These are phyloP conservation scores for Collybia sordida DNA, from an alignment of 768 basidiomycete genomes.

Conservation along the genomic window DNA sequence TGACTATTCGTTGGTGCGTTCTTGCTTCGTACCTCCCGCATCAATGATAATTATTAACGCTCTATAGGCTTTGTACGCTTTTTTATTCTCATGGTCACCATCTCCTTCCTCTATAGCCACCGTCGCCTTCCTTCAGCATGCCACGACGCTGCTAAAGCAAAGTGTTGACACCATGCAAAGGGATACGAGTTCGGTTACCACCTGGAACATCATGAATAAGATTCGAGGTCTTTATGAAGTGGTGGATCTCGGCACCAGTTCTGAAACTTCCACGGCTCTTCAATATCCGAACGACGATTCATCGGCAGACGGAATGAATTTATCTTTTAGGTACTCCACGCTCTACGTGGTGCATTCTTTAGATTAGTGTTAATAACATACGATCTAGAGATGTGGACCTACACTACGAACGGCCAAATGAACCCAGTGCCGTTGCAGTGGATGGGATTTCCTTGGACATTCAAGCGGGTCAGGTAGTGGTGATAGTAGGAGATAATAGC, in stretches of 20 bases:
- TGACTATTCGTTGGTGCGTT: slow-evolving; percentile 34
- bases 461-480: slow-evolving; percentile 39
- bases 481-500: slow-evolving; percentile 46
- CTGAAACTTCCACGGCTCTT: background rate
- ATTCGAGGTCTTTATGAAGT: background rate
- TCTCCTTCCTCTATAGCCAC: slow-evolving; percentile 28
- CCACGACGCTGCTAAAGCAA: slow-evolving; percentile 8
- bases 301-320: background rate
- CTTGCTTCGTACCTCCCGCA: background rate
- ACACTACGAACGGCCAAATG: slow-evolving; percentile 5
- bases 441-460: slow-evolving; percentile 35
- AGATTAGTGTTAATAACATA: background rate
- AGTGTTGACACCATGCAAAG: slow-evolving; percentile 15
- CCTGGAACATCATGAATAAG: background rate
- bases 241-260: background rate
- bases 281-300: background rate
- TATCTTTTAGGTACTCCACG: background rate
- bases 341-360: background rate
- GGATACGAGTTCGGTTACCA: background rate
- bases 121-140: slow-evolving; percentile 34
- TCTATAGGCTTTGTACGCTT: slow-evolving; percentile 21
- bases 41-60: background rate
- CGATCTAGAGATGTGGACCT: slow-evolving; percentile 14
- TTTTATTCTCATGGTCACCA: slow-evolving; percentile 18
- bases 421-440: slow-evolving; percentile 15